phyloP scores from a whole-genome alignment of 163 green algal genomes.

The Prototheca cutis region DNA sequence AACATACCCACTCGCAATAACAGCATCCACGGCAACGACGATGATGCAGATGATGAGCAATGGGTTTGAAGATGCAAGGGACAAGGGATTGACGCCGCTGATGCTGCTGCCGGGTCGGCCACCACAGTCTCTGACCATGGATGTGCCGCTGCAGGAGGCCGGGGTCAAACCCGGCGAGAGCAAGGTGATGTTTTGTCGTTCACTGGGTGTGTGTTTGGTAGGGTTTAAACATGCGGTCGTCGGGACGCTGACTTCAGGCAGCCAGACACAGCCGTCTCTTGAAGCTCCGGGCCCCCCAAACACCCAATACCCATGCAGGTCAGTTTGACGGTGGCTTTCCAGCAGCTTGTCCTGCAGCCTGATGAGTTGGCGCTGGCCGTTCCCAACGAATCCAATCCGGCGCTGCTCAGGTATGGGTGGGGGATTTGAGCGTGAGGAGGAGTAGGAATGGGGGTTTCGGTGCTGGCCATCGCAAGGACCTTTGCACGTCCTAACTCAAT shows the following conservation, averaged over 20 bases:
- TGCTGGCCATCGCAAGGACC: too few relatives aligned
- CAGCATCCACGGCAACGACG: too few relatives aligned
- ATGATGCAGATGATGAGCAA: slow-evolving; percentile 13
- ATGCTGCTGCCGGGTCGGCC: slow-evolving; percentile 20
- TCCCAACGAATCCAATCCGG: slow-evolving; percentile 10
- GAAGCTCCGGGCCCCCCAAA: too few relatives aligned
- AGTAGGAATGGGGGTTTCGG: too few relatives aligned
- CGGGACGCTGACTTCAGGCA: too few relatives aligned
- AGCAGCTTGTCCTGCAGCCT: slow-evolving; percentile 8
- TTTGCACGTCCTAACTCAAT: too few relatives aligned
- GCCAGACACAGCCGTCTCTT: too few relatives aligned
- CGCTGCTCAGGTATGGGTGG: slow-evolving; percentile 18
- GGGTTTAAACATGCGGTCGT: too few relatives aligned
- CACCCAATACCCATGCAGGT: too few relatives aligned
- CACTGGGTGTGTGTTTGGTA: too few relatives aligned
- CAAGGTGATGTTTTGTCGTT: slow-evolving; percentile 8
- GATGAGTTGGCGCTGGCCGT: neutral
- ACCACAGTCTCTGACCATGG: slow-evolving; percentile 5
- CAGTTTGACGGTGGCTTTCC: slow-evolving; percentile 2
- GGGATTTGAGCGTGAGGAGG: too few relatives aligned
- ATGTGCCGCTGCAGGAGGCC: slow-evolving; percentile 4
- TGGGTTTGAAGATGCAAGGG: slow-evolving; percentile 5
- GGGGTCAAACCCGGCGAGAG: slow-evolving; percentile 10
- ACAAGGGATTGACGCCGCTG: neutral
- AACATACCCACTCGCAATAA: too few relatives aligned